Conservation (phyloP, 2,329 filamentous ascomycete species). For the Escovopsis weberi region DNA sequence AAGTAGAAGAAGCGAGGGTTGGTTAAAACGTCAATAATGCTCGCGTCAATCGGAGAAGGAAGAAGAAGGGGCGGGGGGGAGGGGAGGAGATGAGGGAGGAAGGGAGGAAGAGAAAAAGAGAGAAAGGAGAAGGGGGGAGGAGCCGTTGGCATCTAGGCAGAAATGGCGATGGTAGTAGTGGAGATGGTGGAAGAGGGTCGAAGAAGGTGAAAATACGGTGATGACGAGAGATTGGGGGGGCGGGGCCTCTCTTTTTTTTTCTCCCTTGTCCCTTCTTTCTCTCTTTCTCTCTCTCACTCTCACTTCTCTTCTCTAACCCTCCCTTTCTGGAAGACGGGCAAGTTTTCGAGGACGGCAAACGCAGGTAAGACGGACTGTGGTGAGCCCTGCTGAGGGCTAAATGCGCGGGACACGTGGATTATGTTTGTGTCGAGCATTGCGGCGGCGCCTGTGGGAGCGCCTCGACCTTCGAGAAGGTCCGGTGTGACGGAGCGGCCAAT, state of each 20-base stretch:
- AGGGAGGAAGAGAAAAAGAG: too few species aligned
- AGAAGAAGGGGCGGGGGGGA: background rate
- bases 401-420: constrained; percentile 11
- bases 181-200: background rate
- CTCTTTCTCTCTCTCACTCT: too few species aligned
- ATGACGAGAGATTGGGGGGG: constrained; percentile 17
- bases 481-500: constrained; percentile 54
- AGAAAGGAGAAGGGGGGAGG: too few species aligned
- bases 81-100: background rate
- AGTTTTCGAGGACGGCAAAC: constrained; percentile 9
- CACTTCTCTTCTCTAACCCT: too few species aligned
- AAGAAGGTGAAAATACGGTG: constrained; percentile 9
- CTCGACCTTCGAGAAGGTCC: constrained; percentile 31
- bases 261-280: constrained; percentile 8
- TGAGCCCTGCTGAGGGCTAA: constrained; percentile 19
- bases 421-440: constrained; percentile 9
- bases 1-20: too few species aligned
- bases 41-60: too few species aligned
- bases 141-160: too few species aligned
- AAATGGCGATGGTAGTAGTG: background rate
- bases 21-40: too few species aligned
- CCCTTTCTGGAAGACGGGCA: constrained; percentile 33
- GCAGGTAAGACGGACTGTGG: constrained; percentile 13
- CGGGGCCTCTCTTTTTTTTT: too few species aligned
- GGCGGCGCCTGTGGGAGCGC: constrained; percentile 10